These are phyloP conservation scores for Paecilomyces sp. DNA, from an alignment of 2,329 filamentous ascomycete species.

Conservation along the genomic window DNA sequence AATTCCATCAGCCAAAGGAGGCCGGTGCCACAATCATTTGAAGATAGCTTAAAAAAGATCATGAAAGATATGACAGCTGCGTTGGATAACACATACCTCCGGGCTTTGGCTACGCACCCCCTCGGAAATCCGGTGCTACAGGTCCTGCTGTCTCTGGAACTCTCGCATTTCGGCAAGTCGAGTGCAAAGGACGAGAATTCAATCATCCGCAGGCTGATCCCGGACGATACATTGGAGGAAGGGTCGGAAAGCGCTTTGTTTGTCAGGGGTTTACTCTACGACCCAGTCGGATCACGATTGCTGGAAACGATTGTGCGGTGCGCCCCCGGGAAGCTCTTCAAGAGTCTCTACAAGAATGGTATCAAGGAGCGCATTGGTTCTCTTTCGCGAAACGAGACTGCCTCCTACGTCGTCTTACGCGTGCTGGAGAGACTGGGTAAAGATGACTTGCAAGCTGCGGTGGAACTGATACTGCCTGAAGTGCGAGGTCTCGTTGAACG, in stretches of 20 bases:
- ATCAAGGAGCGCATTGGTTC: constrained; percentile 74
- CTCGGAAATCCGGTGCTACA: constrained; percentile 92
- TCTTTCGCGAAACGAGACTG: constrained; percentile 81
- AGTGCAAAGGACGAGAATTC: constrained; percentile 59
- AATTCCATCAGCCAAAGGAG: constrained; percentile 38
- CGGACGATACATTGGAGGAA: constrained; percentile 69
- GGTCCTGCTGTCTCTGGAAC: constrained; percentile 77
- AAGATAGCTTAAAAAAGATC: constrained; percentile 69
- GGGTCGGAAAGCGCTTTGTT: constrained; percentile 69
- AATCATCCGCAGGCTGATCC: constrained; percentile 70
- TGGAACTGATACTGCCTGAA: constrained; percentile 64
- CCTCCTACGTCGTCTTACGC: constrained; percentile 77
- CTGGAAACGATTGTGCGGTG: constrained; percentile 78
- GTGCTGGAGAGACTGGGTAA: constrained; percentile 78
- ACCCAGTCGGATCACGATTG: constrained; percentile 80
- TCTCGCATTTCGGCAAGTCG: constrained; percentile 63
- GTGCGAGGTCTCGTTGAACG: constrained; percentile 67
- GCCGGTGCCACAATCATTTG: constrained; percentile 72
- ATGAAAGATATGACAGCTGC: constrained; percentile 67
- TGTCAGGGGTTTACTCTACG: constrained; percentile 80
- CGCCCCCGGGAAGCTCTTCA: constrained; percentile 84
- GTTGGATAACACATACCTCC: constrained; percentile 71
- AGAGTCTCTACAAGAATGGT: constrained; percentile 71
- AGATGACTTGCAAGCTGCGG: constrained; percentile 71
- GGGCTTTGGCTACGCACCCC: constrained; percentile 78